Evolutionary conservation across 2,329 filamentous ascomycete genomes (phyloP).

Genomic region (Cryphonectria radicalis): DNA sequence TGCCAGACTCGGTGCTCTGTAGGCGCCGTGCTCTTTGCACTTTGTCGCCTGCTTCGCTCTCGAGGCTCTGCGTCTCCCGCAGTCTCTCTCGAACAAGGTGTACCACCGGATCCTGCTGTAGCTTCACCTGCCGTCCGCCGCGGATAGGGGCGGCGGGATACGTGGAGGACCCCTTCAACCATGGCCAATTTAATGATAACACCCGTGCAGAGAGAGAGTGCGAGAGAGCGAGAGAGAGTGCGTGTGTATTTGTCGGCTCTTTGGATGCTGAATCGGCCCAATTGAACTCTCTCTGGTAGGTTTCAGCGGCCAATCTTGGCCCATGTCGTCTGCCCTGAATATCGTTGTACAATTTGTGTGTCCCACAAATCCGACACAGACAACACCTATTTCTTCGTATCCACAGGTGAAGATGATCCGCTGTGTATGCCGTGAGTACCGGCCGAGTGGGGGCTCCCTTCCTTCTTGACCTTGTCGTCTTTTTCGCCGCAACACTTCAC

Average conservation of each 20-base stretch:
- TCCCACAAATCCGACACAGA: not conserved
- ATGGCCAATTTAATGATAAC: too few relatives aligned
- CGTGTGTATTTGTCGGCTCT: not conserved
- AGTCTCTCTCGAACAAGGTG: not conserved
- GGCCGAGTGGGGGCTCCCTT: constrained; percentile 25
- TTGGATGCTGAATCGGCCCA: not conserved
- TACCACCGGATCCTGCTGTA: not conserved
- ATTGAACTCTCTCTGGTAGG: not conserved
- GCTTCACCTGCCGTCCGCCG: not conserved
- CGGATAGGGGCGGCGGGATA: too few relatives aligned
- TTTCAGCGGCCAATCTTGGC: not conserved
- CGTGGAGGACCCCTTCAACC: too few relatives aligned
- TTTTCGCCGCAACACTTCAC: constrained; percentile 66
- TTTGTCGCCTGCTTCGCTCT: not conserved
- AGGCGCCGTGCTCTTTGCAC: not conserved
- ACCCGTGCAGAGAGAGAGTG: not conserved
- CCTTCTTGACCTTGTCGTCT: constrained; percentile 34
- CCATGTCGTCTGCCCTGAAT: too few relatives aligned
- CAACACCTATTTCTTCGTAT: constrained; percentile 24
- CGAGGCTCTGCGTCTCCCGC: not conserved
- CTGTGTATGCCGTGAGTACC: constrained; percentile 30
- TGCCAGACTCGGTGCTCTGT: not conserved
- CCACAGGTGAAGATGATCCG: constrained; percentile 29
- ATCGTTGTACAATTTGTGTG: not conserved
- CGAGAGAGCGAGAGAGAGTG: not conserved